Percentiles rank a stretch among this genome's conserved stretches.
These are phyloP conservation scores for Talaromyces amestolkiae DNA, from an alignment of 2,329 filamentous ascomycete genomes.

Conservation along the genomic window DNA sequence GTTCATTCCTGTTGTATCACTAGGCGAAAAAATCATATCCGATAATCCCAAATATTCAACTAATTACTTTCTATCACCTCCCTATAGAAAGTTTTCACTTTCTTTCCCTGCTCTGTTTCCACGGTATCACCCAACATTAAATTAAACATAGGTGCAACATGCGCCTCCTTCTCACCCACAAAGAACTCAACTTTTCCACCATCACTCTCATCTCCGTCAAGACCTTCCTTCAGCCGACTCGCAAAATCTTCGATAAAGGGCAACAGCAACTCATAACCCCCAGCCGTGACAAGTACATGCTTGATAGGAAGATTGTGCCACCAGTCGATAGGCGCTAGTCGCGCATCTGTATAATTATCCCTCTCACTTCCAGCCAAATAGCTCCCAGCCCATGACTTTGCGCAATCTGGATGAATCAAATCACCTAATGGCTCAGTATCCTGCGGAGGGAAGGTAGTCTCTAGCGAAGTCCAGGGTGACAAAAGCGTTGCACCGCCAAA, in stretches of 20 bases:
- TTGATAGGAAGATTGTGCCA: slow-evolving; percentile 51
- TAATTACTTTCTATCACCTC: slow-evolving; percentile 11
- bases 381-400: slow-evolving; percentile 47
- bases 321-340: slow-evolving; percentile 52
- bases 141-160: slow-evolving; percentile 45
- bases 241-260: slow-evolving; percentile 56
- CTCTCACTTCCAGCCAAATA: slow-evolving; percentile 45
- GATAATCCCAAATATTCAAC: not conserved
- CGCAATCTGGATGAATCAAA: slow-evolving; percentile 42
- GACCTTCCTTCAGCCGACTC: slow-evolving; percentile 1
- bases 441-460: slow-evolving; percentile 42
- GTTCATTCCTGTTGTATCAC: not conserved
- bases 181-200: slow-evolving; percentile 33
- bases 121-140: slow-evolving; percentile 34
- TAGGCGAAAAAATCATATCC: not conserved
- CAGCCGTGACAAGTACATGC: slow-evolving; percentile 54
- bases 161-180: slow-evolving; percentile 39
- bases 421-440: slow-evolving; percentile 53
- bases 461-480: slow-evolving; percentile 58
- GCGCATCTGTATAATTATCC: slow-evolving; percentile 57
- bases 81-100: slow-evolving; percentile 33
- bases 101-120: slow-evolving; percentile 42
- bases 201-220: slow-evolving; percentile 37
- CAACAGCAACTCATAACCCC: slow-evolving; percentile 56
- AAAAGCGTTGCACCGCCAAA: slow-evolving; percentile 55